A percentile compares a stretch with the other conserved stretches of the same genome.
Conservation (phyloP, 495 filamentous ascomycete genomes). For the Pseudomonodictys pantanalensis region DNA sequence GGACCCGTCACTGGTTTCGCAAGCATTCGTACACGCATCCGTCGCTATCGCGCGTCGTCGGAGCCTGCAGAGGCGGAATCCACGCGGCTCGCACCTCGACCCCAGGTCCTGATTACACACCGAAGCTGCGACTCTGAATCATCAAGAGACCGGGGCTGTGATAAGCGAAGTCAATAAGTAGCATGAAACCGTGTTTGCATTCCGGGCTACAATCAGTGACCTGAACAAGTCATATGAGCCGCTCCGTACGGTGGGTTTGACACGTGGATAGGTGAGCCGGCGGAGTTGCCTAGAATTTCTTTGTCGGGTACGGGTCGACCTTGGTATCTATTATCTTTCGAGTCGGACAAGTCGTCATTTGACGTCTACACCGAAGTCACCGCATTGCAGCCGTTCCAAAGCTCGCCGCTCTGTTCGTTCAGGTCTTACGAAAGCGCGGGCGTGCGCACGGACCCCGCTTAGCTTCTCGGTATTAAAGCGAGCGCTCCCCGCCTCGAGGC, state of each 20-base stretch:
- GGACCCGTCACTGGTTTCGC: no score
- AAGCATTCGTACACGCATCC: no score
- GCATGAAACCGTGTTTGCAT: slow-evolving; percentile 17
- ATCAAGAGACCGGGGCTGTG: background rate
- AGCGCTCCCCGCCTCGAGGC: slow-evolving; percentile 1
- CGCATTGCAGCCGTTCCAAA: no score
- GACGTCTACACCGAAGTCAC: no score
- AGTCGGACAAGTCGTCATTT: no score
- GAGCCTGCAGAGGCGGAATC: background rate
- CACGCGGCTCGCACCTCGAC: background rate
- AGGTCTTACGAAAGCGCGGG: no score
- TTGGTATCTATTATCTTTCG: no score
- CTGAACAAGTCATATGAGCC: slow-evolving; percentile 4
- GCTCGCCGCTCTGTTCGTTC: no score
- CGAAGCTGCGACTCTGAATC: background rate
- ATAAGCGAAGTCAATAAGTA: background rate
- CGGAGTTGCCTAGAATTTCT: no score
- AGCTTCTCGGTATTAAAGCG: background rate
- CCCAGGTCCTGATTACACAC: background rate
- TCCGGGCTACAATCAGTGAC: slow-evolving; percentile 7
- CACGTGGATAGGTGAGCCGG: slow-evolving; percentile 30
- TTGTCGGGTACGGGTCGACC: no score
- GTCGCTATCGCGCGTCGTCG: background rate
- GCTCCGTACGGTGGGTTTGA: slow-evolving; percentile 1
- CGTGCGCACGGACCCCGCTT: no score